Evolutionary conservation across 495 filamentous ascomycete genomes (phyloP), one percentile per base, ranked within the genome.

Genomic region (Hypoxylon rickii): DNA sequence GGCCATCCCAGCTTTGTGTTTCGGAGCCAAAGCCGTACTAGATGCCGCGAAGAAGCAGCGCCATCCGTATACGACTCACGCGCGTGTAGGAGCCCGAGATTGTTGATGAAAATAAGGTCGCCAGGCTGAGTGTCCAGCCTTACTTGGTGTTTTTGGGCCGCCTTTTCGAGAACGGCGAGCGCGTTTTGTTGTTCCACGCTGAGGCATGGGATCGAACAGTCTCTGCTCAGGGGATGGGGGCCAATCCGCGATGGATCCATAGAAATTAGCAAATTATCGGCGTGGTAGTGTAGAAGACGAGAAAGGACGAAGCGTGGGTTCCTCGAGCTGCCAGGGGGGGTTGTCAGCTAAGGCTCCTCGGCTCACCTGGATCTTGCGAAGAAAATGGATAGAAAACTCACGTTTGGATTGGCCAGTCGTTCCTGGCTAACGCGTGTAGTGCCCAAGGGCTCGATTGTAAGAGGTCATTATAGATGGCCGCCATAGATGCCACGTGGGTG

Each of bases 31-130:
- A 83, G 65, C 7, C 80, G 69, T 5, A 82, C 73, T 7, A 83
- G 57, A 51, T 83, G 80, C 24, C 80, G 71, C 11, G 44, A 70
- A 12, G 42, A 65, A 12, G 46, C 43, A 11, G 43, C 39, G 2
- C 60, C 44, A 51, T 83, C 78, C 24, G 64, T 41, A 54, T 81
- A 84, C 2, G 70, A 55, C 26, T 78, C 75, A 1, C 82, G 73
- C 13, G 73, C 80, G 66, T 89, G 86, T 43, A 88, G 75, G 5
- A 85, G 63, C 3, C 72, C 72, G 19, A 84, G 71, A 49, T 89
- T 88, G 59, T 88, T 86, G 54, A 86, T 72, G 53, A 85, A 83
- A 32, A 83, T 67, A 12, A 88, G 71, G 64, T 89, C 85, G 0
- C 84, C 86, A 5, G 72, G 70, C 42, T 76, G 70, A 18, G 82